Percentiles rank a stretch among this genome's conserved stretches.
phyloP scores from a whole-genome alignment of 2,329 filamentous ascomycete genomes.

The Cytospora piceicola region DNA sequence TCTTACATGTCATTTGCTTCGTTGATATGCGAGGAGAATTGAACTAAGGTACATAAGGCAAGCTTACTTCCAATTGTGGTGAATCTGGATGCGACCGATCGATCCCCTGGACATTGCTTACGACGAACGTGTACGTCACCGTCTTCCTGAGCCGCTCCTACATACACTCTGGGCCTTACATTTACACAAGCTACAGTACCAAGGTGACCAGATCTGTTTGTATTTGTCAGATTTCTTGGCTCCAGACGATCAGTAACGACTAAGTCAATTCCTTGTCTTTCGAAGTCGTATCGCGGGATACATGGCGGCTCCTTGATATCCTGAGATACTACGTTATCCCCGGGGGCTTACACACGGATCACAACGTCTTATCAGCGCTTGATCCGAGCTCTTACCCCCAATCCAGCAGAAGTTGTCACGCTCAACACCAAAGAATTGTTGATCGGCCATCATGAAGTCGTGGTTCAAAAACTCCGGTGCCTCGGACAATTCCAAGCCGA shows the following conservation, averaged over 20 bases:
- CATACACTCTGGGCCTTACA: background rate
- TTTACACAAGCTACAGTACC: background rate
- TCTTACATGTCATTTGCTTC: background rate
- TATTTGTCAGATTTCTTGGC: background rate
- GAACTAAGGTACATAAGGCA: background rate
- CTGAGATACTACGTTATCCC: background rate
- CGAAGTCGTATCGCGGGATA: conserved; percentile 6
- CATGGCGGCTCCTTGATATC: conserved; percentile 15
- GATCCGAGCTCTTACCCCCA: background rate
- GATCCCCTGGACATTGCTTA: background rate
- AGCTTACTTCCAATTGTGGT: background rate
- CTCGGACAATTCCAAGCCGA: conserved; percentile 17
- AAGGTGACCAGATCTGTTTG: background rate
- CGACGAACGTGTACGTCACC: background rate
- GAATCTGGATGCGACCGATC: background rate
- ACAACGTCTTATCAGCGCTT: background rate
- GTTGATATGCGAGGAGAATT: background rate
- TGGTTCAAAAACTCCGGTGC: conserved; percentile 26
- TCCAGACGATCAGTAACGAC: background rate
- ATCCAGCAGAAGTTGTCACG: background rate
- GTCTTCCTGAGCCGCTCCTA: conserved; percentile 6
- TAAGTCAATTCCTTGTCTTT: background rate
- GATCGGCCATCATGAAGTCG: conserved; percentile 22
- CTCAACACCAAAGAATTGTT: background rate
- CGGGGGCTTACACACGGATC: background rate